These are phyloP conservation scores for Thielaviopsis populi DNA, from an alignment of 2,329 filamentous ascomycete species.

Conservation along the genomic window DNA sequence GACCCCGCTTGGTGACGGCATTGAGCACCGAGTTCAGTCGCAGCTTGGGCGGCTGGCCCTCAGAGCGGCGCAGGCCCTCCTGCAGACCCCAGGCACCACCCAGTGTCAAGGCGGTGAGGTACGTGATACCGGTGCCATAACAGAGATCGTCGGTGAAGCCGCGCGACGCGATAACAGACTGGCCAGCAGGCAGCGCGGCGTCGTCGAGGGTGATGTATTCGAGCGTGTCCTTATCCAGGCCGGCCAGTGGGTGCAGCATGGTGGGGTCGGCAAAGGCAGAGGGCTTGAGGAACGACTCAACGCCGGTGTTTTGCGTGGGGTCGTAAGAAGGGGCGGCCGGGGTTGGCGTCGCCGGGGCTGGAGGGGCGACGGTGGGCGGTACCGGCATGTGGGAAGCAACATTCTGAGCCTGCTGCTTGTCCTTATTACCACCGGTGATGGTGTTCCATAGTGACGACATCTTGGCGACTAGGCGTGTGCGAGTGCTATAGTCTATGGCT, in stretches of 20 bases:
- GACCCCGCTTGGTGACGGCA: conserved; percentile 79
- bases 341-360: conserved; percentile 35
- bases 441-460: conserved; percentile 49
- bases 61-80: conserved; percentile 73
- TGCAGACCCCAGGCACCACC: conserved; percentile 87
- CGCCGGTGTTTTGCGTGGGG: conserved; percentile 58
- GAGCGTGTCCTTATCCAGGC: conserved; percentile 79
- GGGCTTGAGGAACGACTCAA: conserved; percentile 69
- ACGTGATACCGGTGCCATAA: conserved; percentile 91
- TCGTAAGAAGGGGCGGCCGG: conserved; percentile 48
- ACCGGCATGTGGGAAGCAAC: conserved; percentile 15
- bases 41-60: conserved; percentile 68
- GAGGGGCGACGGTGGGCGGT: conserved; percentile 19
- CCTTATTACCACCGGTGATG: conserved; percentile 43
- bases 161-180: conserved; percentile 80
- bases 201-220: conserved; percentile 95
- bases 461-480: conserved; percentile 12
- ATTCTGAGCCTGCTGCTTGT: conserved; percentile 29
- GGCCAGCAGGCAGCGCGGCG: conserved; percentile 65
- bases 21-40: conserved; percentile 90
- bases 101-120: conserved; percentile 68
- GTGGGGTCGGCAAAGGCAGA: conserved; percentile 72
- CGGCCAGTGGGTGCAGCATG: conserved; percentile 81
- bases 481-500: neutral
- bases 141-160: conserved; percentile 97